Percentiles rank a stretch among this genome's conserved stretches.
phyloP scores from a whole-genome alignment of 352 stramenopile genomes.

The Achlya hypogyna region DNA sequence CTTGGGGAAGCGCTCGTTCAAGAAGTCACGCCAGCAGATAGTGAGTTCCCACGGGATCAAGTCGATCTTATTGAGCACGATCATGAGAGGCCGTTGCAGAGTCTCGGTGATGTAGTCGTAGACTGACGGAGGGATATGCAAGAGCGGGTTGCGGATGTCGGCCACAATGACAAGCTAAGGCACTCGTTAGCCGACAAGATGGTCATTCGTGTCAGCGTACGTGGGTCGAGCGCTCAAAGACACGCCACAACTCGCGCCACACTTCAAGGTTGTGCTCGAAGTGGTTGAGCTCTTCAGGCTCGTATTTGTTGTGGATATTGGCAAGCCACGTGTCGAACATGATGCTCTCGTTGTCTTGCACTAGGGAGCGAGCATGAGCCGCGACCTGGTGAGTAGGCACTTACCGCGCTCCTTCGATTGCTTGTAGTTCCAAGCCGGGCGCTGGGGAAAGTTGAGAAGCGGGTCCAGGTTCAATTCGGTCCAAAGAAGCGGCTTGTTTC shows the following conservation, averaged over 20 bases:
- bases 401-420: slow-evolving; percentile 77
- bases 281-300: slow-evolving; percentile 43
- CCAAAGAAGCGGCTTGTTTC: slow-evolving; percentile 46
- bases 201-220: slow-evolving; percentile 23
- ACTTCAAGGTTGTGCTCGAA: slow-evolving; percentile 25
- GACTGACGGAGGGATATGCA: slow-evolving; percentile 55
- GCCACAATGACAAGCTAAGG: slow-evolving; percentile 22
- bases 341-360: slow-evolving; percentile 70
- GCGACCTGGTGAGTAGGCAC: background rate
- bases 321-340: slow-evolving; percentile 83
- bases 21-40: slow-evolving; percentile 53
- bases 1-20: slow-evolving; percentile 53
- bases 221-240: slow-evolving; percentile 26
- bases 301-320: slow-evolving; percentile 79
- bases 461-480: slow-evolving; percentile 48
- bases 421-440: slow-evolving; percentile 61
- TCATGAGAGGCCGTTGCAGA: slow-evolving; percentile 63
- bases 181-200: background rate
- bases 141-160: slow-evolving; percentile 21
- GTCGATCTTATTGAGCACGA: slow-evolving; percentile 84
- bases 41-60: slow-evolving; percentile 53
- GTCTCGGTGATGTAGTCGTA: slow-evolving; percentile 70
- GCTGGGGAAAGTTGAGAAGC: slow-evolving; percentile 62
- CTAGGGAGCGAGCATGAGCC: slow-evolving; percentile 21
- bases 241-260: slow-evolving; percentile 22